Evolutionary conservation across 169 alveolate species (phyloP).

Genomic region (Cryptosporidium xiaoi): DNA sequence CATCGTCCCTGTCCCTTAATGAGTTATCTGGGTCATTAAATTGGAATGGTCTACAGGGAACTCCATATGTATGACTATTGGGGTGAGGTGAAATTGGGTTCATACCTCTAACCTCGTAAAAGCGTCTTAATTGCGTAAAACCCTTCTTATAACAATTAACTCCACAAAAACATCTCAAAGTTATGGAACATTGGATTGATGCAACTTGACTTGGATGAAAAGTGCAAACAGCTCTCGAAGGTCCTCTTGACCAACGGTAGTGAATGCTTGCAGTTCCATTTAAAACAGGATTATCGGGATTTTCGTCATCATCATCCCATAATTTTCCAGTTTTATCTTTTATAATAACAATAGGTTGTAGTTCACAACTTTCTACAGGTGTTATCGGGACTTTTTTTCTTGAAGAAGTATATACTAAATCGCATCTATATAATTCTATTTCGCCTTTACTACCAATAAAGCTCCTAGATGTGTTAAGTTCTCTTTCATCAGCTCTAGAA

Average conservation of each 20-base stretch:
- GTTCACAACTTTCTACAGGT: slow-evolving; percentile 84
- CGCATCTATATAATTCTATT: slow-evolving; percentile 75
- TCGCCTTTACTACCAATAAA: slow-evolving; percentile 13
- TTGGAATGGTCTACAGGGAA: slow-evolving; percentile 82
- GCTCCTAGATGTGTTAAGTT: neutral
- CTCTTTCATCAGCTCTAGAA: slow-evolving; percentile 3
- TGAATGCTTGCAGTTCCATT: slow-evolving; percentile 77
- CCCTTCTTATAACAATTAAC: slow-evolving; percentile 81
- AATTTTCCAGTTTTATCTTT: slow-evolving; percentile 79
- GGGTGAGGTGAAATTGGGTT: slow-evolving; percentile 81
- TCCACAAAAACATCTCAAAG: slow-evolving; percentile 82
- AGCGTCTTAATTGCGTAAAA: slow-evolving; percentile 79
- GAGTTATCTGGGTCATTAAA: slow-evolving; percentile 80
- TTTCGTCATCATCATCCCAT: slow-evolving; percentile 78
- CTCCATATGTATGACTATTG: slow-evolving; percentile 83
- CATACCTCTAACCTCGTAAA: slow-evolving; percentile 79
- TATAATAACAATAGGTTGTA: slow-evolving; percentile 83
- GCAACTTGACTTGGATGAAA: slow-evolving; percentile 84
- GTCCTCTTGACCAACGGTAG: slow-evolving; percentile 85
- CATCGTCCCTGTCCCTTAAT: slow-evolving; percentile 79
- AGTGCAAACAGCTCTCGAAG: slow-evolving; percentile 84
- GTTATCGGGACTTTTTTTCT: slow-evolving; percentile 79
- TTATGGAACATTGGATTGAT: slow-evolving; percentile 80
- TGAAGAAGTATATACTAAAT: slow-evolving; percentile 78
- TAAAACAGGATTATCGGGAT: slow-evolving; percentile 73